These are phyloP conservation scores for Calonectria fujianensis DNA, from an alignment of 2,329 filamentous ascomycete species.

Conservation along the genomic window DNA sequence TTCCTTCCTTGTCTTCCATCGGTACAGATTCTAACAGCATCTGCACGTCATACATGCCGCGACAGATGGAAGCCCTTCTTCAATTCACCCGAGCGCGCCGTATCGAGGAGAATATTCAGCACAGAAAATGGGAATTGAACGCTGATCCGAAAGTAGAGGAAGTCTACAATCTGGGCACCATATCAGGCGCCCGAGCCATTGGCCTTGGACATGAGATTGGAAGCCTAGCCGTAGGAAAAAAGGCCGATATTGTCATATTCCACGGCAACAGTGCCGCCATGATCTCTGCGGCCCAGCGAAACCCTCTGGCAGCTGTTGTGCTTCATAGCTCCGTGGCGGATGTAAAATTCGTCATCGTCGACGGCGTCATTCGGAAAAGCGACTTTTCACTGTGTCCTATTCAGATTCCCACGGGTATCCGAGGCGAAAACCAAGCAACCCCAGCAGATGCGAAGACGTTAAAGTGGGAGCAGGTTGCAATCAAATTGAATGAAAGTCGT, in stretches of 20 bases:
- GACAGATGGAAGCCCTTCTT: constrained; percentile 7
- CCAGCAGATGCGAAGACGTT: background rate
- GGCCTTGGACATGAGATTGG: constrained; percentile 6
- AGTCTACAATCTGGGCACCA: constrained; percentile 4
- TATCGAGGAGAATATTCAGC: background rate
- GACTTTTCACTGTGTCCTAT: background rate
- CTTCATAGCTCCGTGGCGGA: constrained; percentile 11
- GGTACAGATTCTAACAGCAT: constrained; percentile 15
- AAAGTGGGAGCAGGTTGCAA: background rate
- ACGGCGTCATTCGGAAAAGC: background rate
- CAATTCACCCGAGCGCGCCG: constrained; percentile 1
- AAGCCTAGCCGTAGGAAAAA: background rate
- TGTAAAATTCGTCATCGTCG: background rate
- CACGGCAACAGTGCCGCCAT: background rate
- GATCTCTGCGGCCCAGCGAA: background rate
- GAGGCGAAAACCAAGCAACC: background rate
- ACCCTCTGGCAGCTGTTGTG: constrained; percentile 1
- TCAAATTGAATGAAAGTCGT: background rate
- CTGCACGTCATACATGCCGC: background rate
- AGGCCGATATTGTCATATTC: constrained; percentile 14
- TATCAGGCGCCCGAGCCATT: background rate
- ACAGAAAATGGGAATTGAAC: background rate
- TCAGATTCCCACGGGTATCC: background rate
- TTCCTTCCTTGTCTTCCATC: background rate
- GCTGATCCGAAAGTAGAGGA: constrained; percentile 1